Percentiles rank a stretch among this genome's conserved stretches.
Evolutionary conservation across 176 grass and related monocot genomes (phyloP).

Genomic region (Phyllostachys edulis): DNA sequence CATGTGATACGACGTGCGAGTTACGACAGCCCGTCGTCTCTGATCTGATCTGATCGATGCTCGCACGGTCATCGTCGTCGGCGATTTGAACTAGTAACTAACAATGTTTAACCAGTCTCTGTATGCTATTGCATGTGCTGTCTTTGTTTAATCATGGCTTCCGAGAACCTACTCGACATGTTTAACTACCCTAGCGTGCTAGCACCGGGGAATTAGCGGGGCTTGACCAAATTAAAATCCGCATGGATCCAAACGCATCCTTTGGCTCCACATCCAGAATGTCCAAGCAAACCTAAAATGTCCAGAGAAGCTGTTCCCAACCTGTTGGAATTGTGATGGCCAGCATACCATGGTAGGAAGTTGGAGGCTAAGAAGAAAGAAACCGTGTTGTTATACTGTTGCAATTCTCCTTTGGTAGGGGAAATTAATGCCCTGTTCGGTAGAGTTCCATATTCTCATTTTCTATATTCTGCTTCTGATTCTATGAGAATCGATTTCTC

Average conservation of each 20-base stretch:
- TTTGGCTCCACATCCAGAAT: constrained; percentile 13
- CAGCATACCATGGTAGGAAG: background rate
- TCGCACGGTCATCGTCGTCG: constrained; percentile 11
- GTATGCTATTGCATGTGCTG: background rate
- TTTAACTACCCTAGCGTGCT: background rate
- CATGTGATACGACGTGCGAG: background rate
- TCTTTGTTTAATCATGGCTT: constrained; percentile 12
- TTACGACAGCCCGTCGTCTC: background rate
- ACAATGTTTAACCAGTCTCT: background rate
- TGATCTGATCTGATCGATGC: background rate
- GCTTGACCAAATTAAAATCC: constrained; percentile 8
- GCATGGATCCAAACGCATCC: constrained; percentile 33
- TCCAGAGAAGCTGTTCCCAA: constrained; percentile 8
- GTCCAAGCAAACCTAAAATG: constrained; percentile 23
- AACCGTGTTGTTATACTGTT: background rate
- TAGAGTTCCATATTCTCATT: no score
- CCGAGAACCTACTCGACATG: background rate
- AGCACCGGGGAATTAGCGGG: background rate
- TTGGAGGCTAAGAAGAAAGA: background rate
- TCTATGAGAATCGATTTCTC: no score
- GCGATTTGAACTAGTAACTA: background rate
- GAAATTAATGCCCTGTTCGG: background rate
- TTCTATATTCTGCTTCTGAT: no score
- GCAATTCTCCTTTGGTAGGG: background rate
- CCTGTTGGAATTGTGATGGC: background rate